These are phyloP conservation scores for Solanum megistacrolobum DNA, from an alignment of 257 asterid species.

Conservation along the genomic window DNA sequence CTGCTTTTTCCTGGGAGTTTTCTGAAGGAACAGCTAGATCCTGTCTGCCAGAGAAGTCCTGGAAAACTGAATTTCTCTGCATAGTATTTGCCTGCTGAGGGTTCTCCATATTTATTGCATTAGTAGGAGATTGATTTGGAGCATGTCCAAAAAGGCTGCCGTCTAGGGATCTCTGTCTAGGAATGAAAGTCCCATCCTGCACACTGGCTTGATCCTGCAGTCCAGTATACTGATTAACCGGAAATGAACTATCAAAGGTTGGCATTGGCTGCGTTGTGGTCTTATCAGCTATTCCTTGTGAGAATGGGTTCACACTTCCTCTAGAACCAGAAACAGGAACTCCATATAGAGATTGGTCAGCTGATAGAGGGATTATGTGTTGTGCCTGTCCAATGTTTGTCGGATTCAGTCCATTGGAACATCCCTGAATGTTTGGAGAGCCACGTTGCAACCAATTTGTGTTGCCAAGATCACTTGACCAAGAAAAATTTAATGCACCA, in stretches of 20 bases:
- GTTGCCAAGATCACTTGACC: constrained; percentile 43
- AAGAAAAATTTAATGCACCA: constrained; percentile 33
- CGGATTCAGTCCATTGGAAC: constrained; percentile 36
- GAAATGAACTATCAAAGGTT: constrained; percentile 26
- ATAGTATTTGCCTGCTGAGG: constrained; percentile 32
- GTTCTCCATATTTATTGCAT: constrained; percentile 22
- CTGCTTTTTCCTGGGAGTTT: constrained; percentile 23
- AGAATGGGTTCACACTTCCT: constrained; percentile 8
- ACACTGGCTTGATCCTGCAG: constrained; percentile 24
- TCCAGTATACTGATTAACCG: constrained; percentile 28
- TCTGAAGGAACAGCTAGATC: constrained; percentile 23
- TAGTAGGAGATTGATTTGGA: constrained; percentile 21
- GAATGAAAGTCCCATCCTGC: constrained; percentile 28
- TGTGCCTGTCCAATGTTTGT: constrained; percentile 8
- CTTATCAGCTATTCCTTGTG: constrained; percentile 4
- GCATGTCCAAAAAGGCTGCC: constrained; percentile 20
- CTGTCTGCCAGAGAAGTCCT: constrained; percentile 24
- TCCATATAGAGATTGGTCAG: constrained; percentile 16
- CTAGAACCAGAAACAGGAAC: constrained; percentile 13
- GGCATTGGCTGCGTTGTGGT: not conserved
- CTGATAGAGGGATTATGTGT: not conserved
- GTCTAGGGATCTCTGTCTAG: constrained; percentile 32
- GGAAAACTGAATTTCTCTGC: constrained; percentile 22
- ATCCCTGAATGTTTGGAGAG: constrained; percentile 46
- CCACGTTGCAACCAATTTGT: constrained; percentile 51